A percentile compares a stretch with the other conserved stretches of the same genome.
phyloP scores from a whole-genome alignment of 1,284 basidiomycete species.

The Sphaerobolus stellatus region DNA sequence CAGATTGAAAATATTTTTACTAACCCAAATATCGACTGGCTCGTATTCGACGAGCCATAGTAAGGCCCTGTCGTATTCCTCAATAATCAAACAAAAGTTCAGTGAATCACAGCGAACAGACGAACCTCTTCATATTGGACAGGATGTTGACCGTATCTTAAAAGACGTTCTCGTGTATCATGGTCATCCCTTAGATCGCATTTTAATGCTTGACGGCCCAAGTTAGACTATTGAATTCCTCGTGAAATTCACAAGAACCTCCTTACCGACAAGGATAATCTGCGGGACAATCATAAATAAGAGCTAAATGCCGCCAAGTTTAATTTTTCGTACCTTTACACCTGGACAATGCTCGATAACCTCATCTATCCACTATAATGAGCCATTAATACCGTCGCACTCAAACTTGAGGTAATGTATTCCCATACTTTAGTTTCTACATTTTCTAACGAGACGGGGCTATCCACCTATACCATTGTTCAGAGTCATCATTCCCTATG shows the following conservation, averaged over 20 bases:
- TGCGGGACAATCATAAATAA: conserved; percentile 31
- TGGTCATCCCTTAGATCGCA: conserved; percentile 89
- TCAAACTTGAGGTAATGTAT: background rate
- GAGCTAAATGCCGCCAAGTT: conserved; percentile 1
- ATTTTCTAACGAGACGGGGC: conserved; percentile 88
- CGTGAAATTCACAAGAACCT: conserved; percentile 10
- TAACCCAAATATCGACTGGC: conserved; percentile 88
- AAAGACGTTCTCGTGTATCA: conserved; percentile 63
- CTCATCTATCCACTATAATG: conserved; percentile 81
- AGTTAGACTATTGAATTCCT: background rate
- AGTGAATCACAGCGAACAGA: background rate
- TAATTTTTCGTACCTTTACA: conserved; percentile 67
- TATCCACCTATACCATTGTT: conserved; percentile 74
- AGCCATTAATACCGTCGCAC: background rate
- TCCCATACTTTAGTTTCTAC: conserved; percentile 78
- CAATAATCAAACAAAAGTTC: background rate
- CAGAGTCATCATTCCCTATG: background rate
- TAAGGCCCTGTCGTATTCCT: conserved; percentile 50
- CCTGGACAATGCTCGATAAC: conserved; percentile 89
- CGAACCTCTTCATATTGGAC: conserved; percentile 81
- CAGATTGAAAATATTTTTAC: conserved; percentile 24
- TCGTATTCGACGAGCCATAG: conserved; percentile 85
- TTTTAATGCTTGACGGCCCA: conserved; percentile 68
- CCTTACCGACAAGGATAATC: conserved; percentile 86
- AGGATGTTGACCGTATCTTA: conserved; percentile 63